Conservation (phyloP, 2,329 filamentous ascomycete genomes). For the Hymenoscyphus fraxineus region DNA sequence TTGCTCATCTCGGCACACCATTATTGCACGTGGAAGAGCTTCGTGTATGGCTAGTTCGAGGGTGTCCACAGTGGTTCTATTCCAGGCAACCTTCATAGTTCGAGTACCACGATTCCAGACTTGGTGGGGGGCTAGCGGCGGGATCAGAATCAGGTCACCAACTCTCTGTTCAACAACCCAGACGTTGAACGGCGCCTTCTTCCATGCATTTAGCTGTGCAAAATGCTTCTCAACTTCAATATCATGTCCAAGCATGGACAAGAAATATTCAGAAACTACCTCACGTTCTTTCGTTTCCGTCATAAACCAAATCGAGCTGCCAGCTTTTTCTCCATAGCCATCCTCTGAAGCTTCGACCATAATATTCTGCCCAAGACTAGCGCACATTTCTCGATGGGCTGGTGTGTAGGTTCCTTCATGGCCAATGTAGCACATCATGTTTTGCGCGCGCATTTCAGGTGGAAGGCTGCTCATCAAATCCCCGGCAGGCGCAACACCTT, state of each 20-base stretch:
- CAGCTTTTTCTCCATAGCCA: constrained; percentile 71
- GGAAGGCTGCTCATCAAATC: constrained; percentile 95
- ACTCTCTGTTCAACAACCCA: constrained; percentile 88
- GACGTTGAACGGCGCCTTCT: constrained; percentile 86
- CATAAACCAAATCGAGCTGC: constrained; percentile 98
- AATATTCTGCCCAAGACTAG: constrained; percentile 91
- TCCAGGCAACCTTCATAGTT: constrained; percentile 98
- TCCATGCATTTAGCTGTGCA: constrained; percentile 93
- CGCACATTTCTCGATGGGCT: constrained; percentile 96
- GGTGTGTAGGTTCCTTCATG: constrained; percentile 97
- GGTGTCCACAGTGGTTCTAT: constrained; percentile 88
- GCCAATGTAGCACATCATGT: constrained; percentile 97
- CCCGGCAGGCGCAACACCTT: constrained; percentile 62
- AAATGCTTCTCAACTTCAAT: constrained; percentile 97
- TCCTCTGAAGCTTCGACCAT: constrained; percentile 88
- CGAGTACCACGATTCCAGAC: constrained; percentile 97
- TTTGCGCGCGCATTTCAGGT: constrained; percentile 82
- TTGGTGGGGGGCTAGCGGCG: constrained; percentile 89
- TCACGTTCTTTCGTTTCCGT: constrained; percentile 91
- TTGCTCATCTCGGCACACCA: constrained; percentile 95
- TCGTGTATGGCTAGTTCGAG: constrained; percentile 81
- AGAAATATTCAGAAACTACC: constrained; percentile 87
- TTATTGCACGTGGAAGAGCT: constrained; percentile 79
- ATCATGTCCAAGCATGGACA: constrained; percentile 89
- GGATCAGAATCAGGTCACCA: constrained; percentile 91